A percentile compares a stretch with the other conserved stretches of the same genome.
Evolutionary conservation across 345 rosid genomes (phyloP).

Genomic region (Brassica rapa): DNA sequence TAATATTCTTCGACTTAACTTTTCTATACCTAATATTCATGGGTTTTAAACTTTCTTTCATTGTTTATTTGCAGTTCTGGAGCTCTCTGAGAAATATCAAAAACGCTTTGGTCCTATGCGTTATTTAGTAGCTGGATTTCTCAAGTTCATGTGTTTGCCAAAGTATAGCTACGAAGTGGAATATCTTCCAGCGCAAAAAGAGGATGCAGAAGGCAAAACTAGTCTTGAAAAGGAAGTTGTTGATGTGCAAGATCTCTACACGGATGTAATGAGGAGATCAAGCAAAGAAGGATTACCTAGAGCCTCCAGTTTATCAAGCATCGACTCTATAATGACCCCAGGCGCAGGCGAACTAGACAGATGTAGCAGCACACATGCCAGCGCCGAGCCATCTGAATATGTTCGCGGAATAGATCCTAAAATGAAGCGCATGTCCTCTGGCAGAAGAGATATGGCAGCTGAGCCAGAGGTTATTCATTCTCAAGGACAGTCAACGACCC

Average conservation of each 20-base stretch:
- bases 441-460: slow-evolving; percentile 66
- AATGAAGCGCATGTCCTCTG: slow-evolving; percentile 77
- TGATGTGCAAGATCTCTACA: slow-evolving; percentile 79
- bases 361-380: slow-evolving; percentile 72
- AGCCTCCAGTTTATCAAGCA: slow-evolving; percentile 96
- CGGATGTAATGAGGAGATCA: slow-evolving; percentile 83
- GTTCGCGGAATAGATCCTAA: slow-evolving; percentile 94
- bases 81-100: slow-evolving; percentile 92
- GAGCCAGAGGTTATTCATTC: slow-evolving; percentile 94
- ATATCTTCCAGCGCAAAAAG: slow-evolving; percentile 82
- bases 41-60: slow-evolving; percentile 25
- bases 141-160: slow-evolving; percentile 95
- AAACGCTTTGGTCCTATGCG: slow-evolving; percentile 96
- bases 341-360: slow-evolving; percentile 81
- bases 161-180: slow-evolving; percentile 92
- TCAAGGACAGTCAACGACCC: slow-evolving; percentile 76
- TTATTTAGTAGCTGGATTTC: slow-evolving; percentile 93
- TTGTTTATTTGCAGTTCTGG: slow-evolving; percentile 67
- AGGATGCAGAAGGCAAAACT: slow-evolving; percentile 59
- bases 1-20: background rate
- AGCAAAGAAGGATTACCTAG: slow-evolving; percentile 82
- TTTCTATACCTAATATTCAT: background rate
- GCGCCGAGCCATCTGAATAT: slow-evolving; percentile 90
- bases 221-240: slow-evolving; percentile 53
- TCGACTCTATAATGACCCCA: slow-evolving; percentile 92